Percentiles rank a stretch among this genome's conserved stretches.
These are phyloP conservation scores for Sechiopsis laciniata DNA, from an alignment of 306 rosid genomes.

Conservation along the genomic window DNA sequence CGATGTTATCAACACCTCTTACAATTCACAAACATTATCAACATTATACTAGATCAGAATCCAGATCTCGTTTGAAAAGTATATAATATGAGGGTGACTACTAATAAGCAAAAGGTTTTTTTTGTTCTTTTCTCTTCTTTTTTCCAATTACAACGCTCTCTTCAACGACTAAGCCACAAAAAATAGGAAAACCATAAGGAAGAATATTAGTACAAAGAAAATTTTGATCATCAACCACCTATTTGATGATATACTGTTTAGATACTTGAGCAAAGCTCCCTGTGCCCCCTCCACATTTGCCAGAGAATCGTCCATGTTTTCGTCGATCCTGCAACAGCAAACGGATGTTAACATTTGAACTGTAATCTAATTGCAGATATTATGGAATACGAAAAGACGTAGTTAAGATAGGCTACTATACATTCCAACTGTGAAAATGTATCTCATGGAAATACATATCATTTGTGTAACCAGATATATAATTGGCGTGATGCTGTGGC, in stretches of 20 bases:
- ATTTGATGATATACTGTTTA: slow-evolving; percentile 91
- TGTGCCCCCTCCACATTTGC: slow-evolving; percentile 94
- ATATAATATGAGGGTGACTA: not conserved
- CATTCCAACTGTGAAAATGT: not conserved
- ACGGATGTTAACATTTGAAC: not conserved
- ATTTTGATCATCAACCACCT: slow-evolving; percentile 99
- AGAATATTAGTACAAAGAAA: slow-evolving; percentile 90
- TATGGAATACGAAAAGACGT: not conserved
- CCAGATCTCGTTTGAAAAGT: not conserved
- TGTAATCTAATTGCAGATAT: not conserved
- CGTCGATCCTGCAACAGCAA: slow-evolving; percentile 66
- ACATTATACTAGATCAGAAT: slow-evolving; percentile 4
- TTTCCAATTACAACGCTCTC: slow-evolving; percentile 28
- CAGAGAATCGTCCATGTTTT: slow-evolving; percentile 93
- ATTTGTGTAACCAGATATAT: not conserved
- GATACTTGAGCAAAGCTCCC: slow-evolving; percentile 84
- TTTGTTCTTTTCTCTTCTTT: slow-evolving; percentile 23
- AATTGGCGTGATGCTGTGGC: not conserved
- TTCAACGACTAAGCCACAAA: slow-evolving; percentile 72
- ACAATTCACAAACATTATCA: slow-evolving; percentile 27
- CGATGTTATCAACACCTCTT: slow-evolving; percentile 30
- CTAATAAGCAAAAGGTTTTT: slow-evolving; percentile 21
- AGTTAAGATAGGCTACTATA: not conserved
- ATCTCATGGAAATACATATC: not conserved
- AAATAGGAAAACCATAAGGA: slow-evolving; percentile 95